A percentile compares a stretch with the other conserved stretches of the same genome.
Conservation (phyloP, 1,284 basidiomycete species). For the Puccinia triticina region DNA sequence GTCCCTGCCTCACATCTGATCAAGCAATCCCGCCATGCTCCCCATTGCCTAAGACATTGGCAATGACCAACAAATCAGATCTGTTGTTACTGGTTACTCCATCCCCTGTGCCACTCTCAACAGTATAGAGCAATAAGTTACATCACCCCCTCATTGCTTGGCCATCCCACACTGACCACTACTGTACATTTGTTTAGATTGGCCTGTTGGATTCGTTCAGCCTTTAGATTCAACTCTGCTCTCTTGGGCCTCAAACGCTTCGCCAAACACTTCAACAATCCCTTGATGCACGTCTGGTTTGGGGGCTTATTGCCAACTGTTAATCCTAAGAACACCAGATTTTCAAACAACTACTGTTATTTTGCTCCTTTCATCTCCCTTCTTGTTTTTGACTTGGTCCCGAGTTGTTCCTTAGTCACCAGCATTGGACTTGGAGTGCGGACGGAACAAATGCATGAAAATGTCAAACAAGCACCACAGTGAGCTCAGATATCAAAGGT, state of each 20-base stretch:
- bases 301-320: conserved; percentile 90
- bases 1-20: no score
- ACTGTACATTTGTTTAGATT: no score
- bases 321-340: conserved; percentile 93
- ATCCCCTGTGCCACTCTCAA: no score
- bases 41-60: no score
- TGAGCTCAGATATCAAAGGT: background rate
- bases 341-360: conserved; percentile 87
- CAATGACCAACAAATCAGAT: no score
- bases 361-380: background rate
- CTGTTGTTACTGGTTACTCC: no score
- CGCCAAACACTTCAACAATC: conserved; percentile 80
- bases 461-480: conserved; percentile 65
- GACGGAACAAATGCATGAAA: conserved; percentile 95
- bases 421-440: conserved; percentile 85
- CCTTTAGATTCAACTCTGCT: no score
- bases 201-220: no score
- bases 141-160: no score
- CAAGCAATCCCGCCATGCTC: no score
- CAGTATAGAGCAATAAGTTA: no score
- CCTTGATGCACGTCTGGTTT: conserved; percentile 67
- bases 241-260: conserved; percentile 83
- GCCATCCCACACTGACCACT: no score
- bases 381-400: conserved; percentile 59
- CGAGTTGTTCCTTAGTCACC: conserved; percentile 63